Conservation (phyloP, 2,329 filamentous ascomycete species). For the Pestalotiopsis sp. region DNA sequence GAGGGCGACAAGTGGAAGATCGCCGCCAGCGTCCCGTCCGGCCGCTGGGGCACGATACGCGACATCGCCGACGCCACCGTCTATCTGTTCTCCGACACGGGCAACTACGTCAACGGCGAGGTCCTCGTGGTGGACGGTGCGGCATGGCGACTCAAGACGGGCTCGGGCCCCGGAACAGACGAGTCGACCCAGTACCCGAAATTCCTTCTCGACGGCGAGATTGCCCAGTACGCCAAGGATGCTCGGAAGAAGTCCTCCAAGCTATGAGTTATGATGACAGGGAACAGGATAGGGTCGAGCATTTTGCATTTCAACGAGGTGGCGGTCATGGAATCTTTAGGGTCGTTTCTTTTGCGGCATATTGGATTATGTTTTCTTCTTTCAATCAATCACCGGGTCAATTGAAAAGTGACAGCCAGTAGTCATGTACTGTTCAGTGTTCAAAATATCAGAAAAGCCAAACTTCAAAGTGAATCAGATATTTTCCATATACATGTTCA, state of each 20-base stretch:
- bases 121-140: constrained; percentile 73
- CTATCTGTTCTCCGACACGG: constrained; percentile 83
- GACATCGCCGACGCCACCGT: constrained; percentile 94
- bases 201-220: constrained; percentile 43
- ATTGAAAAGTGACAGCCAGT: background rate
- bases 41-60: constrained; percentile 75
- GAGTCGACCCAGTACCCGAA: constrained; percentile 54
- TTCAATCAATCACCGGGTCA: background rate
- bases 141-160: constrained; percentile 55
- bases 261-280: constrained; percentile 30
- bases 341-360: background rate
- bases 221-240: constrained; percentile 41
- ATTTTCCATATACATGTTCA: background rate
- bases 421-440: background rate
- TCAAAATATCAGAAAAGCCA: background rate
- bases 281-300: background rate
- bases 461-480: background rate
- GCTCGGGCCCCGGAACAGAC: constrained; percentile 47
- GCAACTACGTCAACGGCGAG: constrained; percentile 83
- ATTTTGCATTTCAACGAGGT: background rate
- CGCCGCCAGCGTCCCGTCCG: constrained; percentile 64
- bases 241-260: constrained; percentile 41
- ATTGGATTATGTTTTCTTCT: background rate
- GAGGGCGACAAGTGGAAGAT: constrained; percentile 33
- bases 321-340: background rate